These are phyloP conservation scores for Ceratocystis alfenasii DNA, from an alignment of 2,329 filamentous ascomycete genomes.

Conservation along the genomic window DNA sequence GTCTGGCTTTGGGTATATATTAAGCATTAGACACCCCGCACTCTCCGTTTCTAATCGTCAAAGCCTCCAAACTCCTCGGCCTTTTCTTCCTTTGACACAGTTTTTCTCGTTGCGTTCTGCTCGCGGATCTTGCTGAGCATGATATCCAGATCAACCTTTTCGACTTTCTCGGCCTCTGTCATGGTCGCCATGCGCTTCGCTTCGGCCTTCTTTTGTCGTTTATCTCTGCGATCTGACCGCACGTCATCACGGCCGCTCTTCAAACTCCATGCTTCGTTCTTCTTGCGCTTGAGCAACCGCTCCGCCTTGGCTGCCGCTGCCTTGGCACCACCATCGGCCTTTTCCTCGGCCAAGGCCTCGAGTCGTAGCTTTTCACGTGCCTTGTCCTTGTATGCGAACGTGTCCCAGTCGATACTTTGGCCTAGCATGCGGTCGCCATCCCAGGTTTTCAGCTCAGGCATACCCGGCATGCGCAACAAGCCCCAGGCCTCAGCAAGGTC, in stretches of 20 bases:
- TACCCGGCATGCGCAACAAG: constrained; percentile 73
- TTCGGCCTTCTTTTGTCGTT: constrained; percentile 51
- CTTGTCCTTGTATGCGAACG: constrained; percentile 60
- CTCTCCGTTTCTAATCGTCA: constrained; percentile 32
- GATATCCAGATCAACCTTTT: constrained; percentile 50
- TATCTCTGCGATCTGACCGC: constrained; percentile 50
- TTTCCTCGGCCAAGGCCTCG: constrained; percentile 42
- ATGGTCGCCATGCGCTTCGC: constrained; percentile 50
- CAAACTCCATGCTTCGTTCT: constrained; percentile 60
- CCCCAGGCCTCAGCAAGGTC: constrained; percentile 76
- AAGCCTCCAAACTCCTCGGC: constrained; percentile 50
- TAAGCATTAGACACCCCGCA: neutral
- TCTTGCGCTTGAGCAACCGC: constrained; percentile 43
- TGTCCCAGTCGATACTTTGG: constrained; percentile 53
- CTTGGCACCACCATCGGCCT: constrained; percentile 33
- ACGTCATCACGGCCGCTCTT: constrained; percentile 55
- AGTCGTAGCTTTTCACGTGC: constrained; percentile 53
- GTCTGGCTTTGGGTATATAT: constrained; percentile 12
- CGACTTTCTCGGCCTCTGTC: constrained; percentile 56
- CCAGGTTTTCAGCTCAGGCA: constrained; percentile 77
- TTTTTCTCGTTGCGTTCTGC: constrained; percentile 38
- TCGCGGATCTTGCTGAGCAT: constrained; percentile 53
- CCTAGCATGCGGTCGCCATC: constrained; percentile 54
- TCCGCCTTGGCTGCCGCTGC: constrained; percentile 30
- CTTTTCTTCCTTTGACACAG: constrained; percentile 27